Evolutionary conservation across 2,329 filamentous ascomycete species (phyloP).

Genomic region (Balansia obtecta): DNA sequence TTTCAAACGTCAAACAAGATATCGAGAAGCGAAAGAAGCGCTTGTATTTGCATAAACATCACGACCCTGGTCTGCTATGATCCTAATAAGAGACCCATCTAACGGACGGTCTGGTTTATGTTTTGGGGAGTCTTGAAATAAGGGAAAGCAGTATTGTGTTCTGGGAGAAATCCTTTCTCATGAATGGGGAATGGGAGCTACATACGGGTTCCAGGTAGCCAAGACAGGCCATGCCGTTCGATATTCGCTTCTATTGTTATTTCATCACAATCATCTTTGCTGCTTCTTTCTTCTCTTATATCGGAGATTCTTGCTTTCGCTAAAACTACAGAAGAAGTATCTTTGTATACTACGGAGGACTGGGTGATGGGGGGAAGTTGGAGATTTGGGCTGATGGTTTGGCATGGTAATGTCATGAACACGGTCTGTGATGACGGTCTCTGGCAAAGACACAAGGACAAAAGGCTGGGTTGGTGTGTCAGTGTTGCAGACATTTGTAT

Average conservation of each 20-base stretch:
- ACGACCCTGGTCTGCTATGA: background rate
- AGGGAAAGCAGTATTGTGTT: background rate
- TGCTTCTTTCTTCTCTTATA: background rate
- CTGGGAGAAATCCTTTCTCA: background rate
- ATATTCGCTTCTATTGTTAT: background rate
- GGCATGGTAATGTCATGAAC: background rate
- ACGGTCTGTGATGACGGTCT: background rate
- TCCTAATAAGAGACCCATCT: background rate
- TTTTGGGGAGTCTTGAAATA: constrained; percentile 5
- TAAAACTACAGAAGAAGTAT: background rate
- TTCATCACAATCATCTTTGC: background rate
- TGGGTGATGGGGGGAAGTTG: background rate
- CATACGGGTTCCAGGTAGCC: background rate
- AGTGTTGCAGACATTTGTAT: background rate
- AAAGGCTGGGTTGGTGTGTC: background rate
- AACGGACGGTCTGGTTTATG: constrained; percentile 3
- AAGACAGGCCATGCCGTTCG: background rate
- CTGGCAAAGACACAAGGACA: background rate
- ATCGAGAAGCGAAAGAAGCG: background rate
- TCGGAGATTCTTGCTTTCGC: no score
- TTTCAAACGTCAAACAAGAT: background rate
- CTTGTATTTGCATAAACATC: constrained; percentile 1
- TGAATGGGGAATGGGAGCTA: background rate
- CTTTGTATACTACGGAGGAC: constrained; percentile 1
- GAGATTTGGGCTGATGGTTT: background rate